These are phyloP conservation scores for Rauvolfia tetraphylla DNA, from an alignment of 257 asterid genomes.

Conservation along the genomic window DNA sequence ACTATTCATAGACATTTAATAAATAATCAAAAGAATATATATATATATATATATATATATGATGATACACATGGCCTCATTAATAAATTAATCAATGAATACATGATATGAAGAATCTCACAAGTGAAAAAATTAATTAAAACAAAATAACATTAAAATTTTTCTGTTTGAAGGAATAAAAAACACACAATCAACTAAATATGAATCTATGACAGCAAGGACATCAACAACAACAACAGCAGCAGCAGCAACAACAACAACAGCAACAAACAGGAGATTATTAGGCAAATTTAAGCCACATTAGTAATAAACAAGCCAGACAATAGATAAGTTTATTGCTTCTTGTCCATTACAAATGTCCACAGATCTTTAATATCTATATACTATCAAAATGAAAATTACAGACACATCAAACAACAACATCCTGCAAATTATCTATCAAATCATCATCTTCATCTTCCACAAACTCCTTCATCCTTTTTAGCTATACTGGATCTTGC, in stretches of 20 bases:
- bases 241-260: too few relatives aligned
- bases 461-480: background rate
- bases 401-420: constrained; percentile 35
- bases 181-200: constrained; percentile 20
- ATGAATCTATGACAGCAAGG: constrained; percentile 34
- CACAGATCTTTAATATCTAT: constrained; percentile 22
- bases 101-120: constrained; percentile 46
- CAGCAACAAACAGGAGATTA: constrained; percentile 9
- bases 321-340: constrained; percentile 42
- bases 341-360: constrained; percentile 60
- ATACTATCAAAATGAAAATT: constrained; percentile 24
- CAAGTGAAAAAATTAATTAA: background rate
- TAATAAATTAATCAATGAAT: constrained; percentile 17
- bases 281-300: constrained; percentile 14
- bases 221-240: constrained; percentile 11
- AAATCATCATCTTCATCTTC: background rate
- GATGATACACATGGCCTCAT: constrained; percentile 18
- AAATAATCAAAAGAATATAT: constrained; percentile 33
- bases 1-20: constrained; percentile 23
- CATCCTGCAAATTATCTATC: constrained; percentile 3
- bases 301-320: constrained; percentile 43
- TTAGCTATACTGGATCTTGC: background rate
- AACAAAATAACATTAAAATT: background rate
- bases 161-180: constrained; percentile 4
- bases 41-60: too few relatives aligned